These are phyloP conservation scores for Cyberlindnera sargentensis DNA, from an alignment of 805 yeast genomes.

Conservation along the genomic window DNA sequence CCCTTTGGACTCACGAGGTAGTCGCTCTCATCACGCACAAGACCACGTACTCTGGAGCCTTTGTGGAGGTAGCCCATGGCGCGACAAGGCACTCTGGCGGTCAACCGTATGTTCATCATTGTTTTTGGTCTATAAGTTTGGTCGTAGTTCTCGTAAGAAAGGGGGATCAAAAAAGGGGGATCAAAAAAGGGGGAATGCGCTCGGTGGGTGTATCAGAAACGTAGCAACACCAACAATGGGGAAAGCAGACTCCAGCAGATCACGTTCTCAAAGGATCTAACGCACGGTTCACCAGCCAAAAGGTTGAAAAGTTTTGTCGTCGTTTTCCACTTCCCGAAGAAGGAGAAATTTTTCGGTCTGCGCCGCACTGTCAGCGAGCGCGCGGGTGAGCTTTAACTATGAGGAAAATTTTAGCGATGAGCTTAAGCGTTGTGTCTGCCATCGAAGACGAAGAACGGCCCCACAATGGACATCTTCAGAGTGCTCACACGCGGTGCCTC, in stretches of 20 bases:
- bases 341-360: not conserved
- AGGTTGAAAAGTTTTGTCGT: not conserved
- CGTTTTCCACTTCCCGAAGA: not conserved
- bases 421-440: not conserved
- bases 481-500: conserved; percentile 83
- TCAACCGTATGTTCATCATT: conserved; percentile 8
- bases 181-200: too few species aligned
- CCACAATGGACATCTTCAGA: conserved; percentile 77
- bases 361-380: not conserved
- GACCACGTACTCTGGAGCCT: conserved; percentile 57
- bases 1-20: conserved; percentile 44
- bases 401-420: conserved; percentile 2
- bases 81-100: not conserved
- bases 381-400: not conserved
- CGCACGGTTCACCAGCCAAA: too few species aligned
- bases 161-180: too few species aligned
- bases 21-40: conserved; percentile 63
- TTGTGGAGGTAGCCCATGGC: conserved; percentile 33
- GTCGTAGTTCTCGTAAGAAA: too few species aligned
- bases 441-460: not conserved
- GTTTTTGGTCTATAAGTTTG: too few species aligned
- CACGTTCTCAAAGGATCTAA: too few species aligned
- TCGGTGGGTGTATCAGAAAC: too few species aligned
- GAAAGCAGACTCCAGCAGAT: too few species aligned
- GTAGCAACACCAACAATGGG: too few species aligned